Conservation (phyloP, 768 basidiomycete species). For the Leccinum aurantiacum region DNA sequence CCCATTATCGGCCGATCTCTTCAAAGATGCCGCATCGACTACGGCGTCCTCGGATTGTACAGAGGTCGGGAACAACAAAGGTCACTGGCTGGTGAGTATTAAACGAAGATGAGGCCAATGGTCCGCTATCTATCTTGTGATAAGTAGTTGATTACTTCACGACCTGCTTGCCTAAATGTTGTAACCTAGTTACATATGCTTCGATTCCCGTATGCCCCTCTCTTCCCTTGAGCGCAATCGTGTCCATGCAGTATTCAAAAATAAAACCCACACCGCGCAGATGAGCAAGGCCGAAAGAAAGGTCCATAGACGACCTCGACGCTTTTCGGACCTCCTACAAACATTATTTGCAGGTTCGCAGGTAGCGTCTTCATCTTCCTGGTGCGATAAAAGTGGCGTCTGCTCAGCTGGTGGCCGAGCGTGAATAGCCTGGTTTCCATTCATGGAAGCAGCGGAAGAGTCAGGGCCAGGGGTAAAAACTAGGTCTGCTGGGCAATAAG, state of each 20-base stretch:
- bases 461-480: not conserved
- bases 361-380: not conserved
- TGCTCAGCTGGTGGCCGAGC: slow-evolving; percentile 6
- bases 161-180: not conserved
- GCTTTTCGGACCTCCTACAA: slow-evolving; percentile 35
- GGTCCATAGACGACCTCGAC: slow-evolving; percentile 53
- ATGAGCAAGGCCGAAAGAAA: slow-evolving; percentile 43
- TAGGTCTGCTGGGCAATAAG: slow-evolving; percentile 18
- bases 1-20: slow-evolving; percentile 23
- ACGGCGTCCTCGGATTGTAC: slow-evolving; percentile 34
- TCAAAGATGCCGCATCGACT: slow-evolving; percentile 27
- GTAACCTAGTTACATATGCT: not conserved
- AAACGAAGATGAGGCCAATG: slow-evolving; percentile 15
- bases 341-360: slow-evolving; percentile 17
- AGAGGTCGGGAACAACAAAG: slow-evolving; percentile 31
- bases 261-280: slow-evolving; percentile 58
- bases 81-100: slow-evolving; percentile 34
- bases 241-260: slow-evolving; percentile 60
- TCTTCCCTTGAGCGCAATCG: slow-evolving; percentile 49
- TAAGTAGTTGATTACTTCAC: not conserved
- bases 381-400: slow-evolving; percentile 16
- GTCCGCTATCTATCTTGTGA: not conserved
- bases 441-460: slow-evolving; percentile 1
- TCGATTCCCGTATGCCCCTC: slow-evolving; percentile 14
- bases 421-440: not conserved